phyloP scores from a whole-genome alignment of 2,329 filamentous ascomycete genomes.

The Cercospora janseana region DNA sequence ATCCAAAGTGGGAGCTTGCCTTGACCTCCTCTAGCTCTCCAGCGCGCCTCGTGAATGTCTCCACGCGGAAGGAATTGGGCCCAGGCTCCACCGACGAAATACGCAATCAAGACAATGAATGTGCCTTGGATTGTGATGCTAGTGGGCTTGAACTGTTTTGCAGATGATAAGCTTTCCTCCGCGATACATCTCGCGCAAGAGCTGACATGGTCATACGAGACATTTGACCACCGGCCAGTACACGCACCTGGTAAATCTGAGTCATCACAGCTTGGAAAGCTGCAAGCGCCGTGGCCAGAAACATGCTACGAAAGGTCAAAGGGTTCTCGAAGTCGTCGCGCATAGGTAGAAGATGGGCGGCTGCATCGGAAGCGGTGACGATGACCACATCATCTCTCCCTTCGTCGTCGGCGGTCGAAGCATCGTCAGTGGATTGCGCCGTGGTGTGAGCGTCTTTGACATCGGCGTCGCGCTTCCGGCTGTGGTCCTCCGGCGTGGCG shows the following conservation, averaged over 20 bases:
- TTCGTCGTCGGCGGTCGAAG: no score
- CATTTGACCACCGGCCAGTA: no score
- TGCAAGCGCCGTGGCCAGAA: conserved; percentile 51
- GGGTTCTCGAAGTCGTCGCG: conserved; percentile 55
- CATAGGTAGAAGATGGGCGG: conserved; percentile 50
- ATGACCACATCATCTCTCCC: conserved; percentile 45
- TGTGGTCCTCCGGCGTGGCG: background rate
- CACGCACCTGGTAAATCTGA: conserved; percentile 54
- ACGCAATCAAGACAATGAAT: conserved; percentile 58
- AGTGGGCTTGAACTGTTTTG: conserved; percentile 56
- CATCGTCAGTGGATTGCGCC: background rate
- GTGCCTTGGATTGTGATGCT: conserved; percentile 50
- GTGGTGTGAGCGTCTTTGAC: background rate
- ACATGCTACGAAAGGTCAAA: conserved; percentile 54
- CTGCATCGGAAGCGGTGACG: conserved; percentile 53
- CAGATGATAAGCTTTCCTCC: no score
- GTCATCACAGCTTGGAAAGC: conserved; percentile 57
- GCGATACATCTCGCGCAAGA: no score
- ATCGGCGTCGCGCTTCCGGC: background rate
- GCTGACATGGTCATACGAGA: no score
- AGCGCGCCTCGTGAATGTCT: conserved; percentile 50
- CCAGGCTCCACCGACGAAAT: conserved; percentile 55
- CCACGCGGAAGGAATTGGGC: conserved; percentile 52
- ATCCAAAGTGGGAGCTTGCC: conserved; percentile 47
- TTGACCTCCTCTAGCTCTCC: conserved; percentile 45